These are phyloP conservation scores for Scheffersomyces titani DNA, from an alignment of 1,139 yeast species.

Conservation along the genomic window DNA sequence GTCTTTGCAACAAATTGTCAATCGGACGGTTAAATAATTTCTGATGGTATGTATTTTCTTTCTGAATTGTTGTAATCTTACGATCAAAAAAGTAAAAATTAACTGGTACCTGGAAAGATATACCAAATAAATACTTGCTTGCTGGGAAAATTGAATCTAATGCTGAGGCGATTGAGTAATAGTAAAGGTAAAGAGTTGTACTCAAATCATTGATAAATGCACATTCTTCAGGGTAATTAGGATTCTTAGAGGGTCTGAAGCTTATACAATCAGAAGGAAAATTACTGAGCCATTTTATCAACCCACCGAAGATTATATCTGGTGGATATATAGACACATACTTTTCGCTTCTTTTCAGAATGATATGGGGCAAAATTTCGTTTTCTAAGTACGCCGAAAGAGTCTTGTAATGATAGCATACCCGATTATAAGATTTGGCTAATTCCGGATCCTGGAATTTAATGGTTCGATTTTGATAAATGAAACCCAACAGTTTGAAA, in stretches of 20 bases:
- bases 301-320: slow-evolving; percentile 17
- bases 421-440: slow-evolving; percentile 6
- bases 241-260: slow-evolving; percentile 9
- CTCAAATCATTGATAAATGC: slow-evolving; percentile 18
- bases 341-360: slow-evolving; percentile 14
- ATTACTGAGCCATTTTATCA: slow-evolving; percentile 23
- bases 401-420: slow-evolving; percentile 12
- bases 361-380: slow-evolving; percentile 12
- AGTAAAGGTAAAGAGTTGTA: slow-evolving; percentile 26
- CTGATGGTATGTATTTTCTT: slow-evolving; percentile 8
- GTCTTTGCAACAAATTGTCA: slow-evolving; percentile 23
- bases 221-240: slow-evolving; percentile 11
- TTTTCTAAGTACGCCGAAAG: slow-evolving; percentile 13
- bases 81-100: slow-evolving; percentile 12
- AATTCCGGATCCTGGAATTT: slow-evolving; percentile 5
- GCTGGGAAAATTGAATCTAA: slow-evolving; percentile 29
- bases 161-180: slow-evolving; percentile 24
- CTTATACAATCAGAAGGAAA: slow-evolving; percentile 25
- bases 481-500: slow-evolving; percentile 15
- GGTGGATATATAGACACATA: slow-evolving; percentile 22
- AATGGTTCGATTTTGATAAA: slow-evolving; percentile 12
- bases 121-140: slow-evolving; percentile 23
- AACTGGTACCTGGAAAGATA: slow-evolving; percentile 22
- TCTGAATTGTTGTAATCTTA: slow-evolving; percentile 13
- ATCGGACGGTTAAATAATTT: slow-evolving; percentile 9